Conservation (phyloP, 148 eudicot species). For the Oxyria digyna region DNA sequence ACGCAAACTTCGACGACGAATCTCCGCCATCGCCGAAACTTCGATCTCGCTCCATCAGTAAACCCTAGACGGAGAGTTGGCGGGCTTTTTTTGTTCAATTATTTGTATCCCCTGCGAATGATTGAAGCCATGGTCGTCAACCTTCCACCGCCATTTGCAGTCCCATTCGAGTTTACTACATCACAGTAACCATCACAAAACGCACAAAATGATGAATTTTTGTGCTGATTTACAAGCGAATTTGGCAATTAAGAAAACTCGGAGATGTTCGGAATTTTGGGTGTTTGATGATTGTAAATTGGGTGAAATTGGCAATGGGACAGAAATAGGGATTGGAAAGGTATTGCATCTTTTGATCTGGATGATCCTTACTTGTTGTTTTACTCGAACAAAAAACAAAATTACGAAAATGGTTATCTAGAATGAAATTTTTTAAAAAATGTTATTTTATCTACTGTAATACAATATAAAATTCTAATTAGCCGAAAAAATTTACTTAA, state of each 20-base stretch:
- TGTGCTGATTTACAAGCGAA: background rate
- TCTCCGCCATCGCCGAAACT: constrained; percentile 3
- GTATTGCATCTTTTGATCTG: too few species aligned
- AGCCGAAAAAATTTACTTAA: too few species aligned
- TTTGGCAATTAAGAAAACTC: background rate
- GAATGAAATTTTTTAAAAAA: too few species aligned
- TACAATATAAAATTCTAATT: too few species aligned
- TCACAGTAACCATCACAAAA: background rate
- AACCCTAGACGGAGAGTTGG: constrained; percentile 12
- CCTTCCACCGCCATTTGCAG: constrained; percentile 4
- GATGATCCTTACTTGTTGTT: too few species aligned
- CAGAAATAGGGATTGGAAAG: too few species aligned
- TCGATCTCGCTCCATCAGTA: background rate
- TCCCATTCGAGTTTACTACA: background rate
- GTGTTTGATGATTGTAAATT: constrained; percentile 1
- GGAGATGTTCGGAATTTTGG: background rate
- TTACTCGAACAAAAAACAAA: too few species aligned
- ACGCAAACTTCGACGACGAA: constrained; percentile 6
- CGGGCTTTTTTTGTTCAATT: background rate
- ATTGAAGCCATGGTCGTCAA: constrained; percentile 11
- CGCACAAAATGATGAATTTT: background rate
- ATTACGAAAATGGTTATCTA: too few species aligned
- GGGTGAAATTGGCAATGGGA: background rate
- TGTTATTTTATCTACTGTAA: too few species aligned
- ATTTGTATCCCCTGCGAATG: constrained; percentile 10